phyloP scores from a whole-genome alignment of 805 yeast species.

The Wickerhamomyces rabaulensis region DNA sequence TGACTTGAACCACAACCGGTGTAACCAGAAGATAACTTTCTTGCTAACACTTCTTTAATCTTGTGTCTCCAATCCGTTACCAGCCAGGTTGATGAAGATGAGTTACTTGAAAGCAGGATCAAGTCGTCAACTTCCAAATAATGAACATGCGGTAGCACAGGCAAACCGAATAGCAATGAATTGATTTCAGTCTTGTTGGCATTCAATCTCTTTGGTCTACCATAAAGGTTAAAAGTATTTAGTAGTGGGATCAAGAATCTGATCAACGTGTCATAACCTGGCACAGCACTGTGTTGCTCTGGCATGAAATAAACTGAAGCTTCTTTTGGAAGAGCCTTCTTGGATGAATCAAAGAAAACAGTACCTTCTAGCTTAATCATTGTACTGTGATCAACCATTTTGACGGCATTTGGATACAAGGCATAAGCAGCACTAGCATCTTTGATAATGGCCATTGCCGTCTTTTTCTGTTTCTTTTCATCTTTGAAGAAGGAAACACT shows the following conservation, averaged over 20 bases:
- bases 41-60: constrained; percentile 49
- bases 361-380: constrained; percentile 86
- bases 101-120: constrained; percentile 32
- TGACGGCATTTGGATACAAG: constrained; percentile 82
- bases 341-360: constrained; percentile 51
- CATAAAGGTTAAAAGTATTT: constrained; percentile 75
- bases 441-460: constrained; percentile 74
- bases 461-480: constrained; percentile 67
- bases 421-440: constrained; percentile 75
- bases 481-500: constrained; percentile 62
- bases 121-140: constrained; percentile 65
- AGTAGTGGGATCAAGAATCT: constrained; percentile 70
- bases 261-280: constrained; percentile 79
- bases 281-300: constrained; percentile 74
- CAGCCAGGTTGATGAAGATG: constrained; percentile 44
- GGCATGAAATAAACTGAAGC: constrained; percentile 79
- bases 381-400: constrained; percentile 79
- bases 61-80: constrained; percentile 53
- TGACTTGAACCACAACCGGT: constrained; percentile 72
- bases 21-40: constrained; percentile 55
- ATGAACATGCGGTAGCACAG: constrained; percentile 72
- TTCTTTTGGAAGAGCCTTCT: constrained; percentile 44
- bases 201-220: constrained; percentile 68
- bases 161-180: constrained; percentile 74
- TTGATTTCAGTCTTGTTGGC: constrained; percentile 62